Base-by-base conservation (phyloP, 2,329 filamentous ascomycete genomes). In the Helotiales sp. region DNA sequence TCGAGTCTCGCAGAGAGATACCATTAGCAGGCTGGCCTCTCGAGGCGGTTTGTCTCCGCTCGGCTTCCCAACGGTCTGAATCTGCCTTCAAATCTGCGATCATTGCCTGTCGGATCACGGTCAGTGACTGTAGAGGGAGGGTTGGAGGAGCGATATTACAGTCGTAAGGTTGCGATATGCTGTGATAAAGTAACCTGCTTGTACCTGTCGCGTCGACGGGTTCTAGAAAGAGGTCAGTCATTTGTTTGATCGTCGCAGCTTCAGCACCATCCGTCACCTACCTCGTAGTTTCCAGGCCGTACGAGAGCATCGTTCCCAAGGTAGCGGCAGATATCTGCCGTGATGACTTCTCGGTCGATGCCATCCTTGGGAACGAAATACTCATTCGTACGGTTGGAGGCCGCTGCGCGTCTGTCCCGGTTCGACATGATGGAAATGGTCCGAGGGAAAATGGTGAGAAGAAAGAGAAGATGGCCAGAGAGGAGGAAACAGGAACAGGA, bases 301-400 rank as follows among this genome's bases (percentile, higher is more conserved):
- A 91, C 89, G 69, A 90, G 81, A 66, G 89, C 89, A 79, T 93
- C 89, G 73, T 91, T 91, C 70, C 89, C 89, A 66, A 93, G 81
- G 73, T 91, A 93, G 71, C 89, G 88, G 78, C 89, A 92, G 65
- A 93, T 91, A 73, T 93, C 89, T 71, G 88, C 87, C 63, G 90
- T 90, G 75, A 93, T 91, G 69, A 93, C 89, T 74, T 93, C 89
- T 68, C 89, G 86, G 73, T 90, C 88, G 74, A 93, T 93, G 71
- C 89, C 89, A 74, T 91, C 87, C 69, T 87, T 85, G 46, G 88
- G 87, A 55, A 92, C 85, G 73, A 92, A 92, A 73, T 91, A 92
- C 76, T 91, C 88, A 74, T 90, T 90, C 72, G 88, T 83, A 59
- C 83, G 81, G 62, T 76, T 74, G 54, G 63, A 59, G 55, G 77